A percentile compares a stretch with the other conserved stretches of the same genome.
These are phyloP conservation scores for Syncephalastrum contaminatum DNA, from an alignment of 371 early-diverging fungal genomes.

Conservation along the genomic window DNA sequence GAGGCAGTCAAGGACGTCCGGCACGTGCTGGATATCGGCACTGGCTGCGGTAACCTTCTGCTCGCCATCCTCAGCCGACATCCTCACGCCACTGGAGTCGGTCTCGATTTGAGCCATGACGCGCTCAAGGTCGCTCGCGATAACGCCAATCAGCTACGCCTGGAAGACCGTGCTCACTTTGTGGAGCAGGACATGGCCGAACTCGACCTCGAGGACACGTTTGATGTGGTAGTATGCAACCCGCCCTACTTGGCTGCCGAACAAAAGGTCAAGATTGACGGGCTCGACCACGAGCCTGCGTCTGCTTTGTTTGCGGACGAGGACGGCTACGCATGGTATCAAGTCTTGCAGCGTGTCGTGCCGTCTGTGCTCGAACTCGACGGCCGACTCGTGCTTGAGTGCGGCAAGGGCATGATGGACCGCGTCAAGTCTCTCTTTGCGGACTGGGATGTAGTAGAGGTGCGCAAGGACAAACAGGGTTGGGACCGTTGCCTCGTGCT, in stretches of 20 bases:
- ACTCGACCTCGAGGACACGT: conserved; percentile 23
- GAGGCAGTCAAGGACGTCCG: conserved; percentile 27
- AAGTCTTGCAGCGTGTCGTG: conserved; percentile 44
- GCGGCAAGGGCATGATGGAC: conserved; percentile 68
- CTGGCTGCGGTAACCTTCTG: conserved; percentile 74
- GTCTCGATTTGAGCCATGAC: conserved; percentile 62
- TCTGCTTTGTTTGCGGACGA: conserved; percentile 66
- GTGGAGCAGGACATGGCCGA: conserved; percentile 41
- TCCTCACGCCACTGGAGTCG: conserved; percentile 44
- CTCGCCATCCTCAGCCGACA: conserved; percentile 51
- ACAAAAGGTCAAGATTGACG: conserved; percentile 15
- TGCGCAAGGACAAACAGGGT: conserved; percentile 52
- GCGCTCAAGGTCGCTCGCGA: conserved; percentile 58
- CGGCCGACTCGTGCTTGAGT: conserved; percentile 61
- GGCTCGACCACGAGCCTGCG: conserved; percentile 60
- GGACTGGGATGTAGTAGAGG: conserved; percentile 39
- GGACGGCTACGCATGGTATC: conserved; percentile 68
- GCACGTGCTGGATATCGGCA: conserved; percentile 70
- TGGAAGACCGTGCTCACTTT: conserved; percentile 33
- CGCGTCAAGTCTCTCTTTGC: conserved; percentile 60
- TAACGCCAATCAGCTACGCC: conserved; percentile 38
- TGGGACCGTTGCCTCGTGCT: conserved; percentile 63
- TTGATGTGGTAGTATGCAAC: conserved; percentile 73
- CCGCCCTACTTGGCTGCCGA: conserved; percentile 69
- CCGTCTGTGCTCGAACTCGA: conserved; percentile 28